A percentile compares a stretch with the other conserved stretches of the same genome.
These are phyloP conservation scores for Corylus avellana DNA, from an alignment of 306 rosid species.

Conservation along the genomic window DNA sequence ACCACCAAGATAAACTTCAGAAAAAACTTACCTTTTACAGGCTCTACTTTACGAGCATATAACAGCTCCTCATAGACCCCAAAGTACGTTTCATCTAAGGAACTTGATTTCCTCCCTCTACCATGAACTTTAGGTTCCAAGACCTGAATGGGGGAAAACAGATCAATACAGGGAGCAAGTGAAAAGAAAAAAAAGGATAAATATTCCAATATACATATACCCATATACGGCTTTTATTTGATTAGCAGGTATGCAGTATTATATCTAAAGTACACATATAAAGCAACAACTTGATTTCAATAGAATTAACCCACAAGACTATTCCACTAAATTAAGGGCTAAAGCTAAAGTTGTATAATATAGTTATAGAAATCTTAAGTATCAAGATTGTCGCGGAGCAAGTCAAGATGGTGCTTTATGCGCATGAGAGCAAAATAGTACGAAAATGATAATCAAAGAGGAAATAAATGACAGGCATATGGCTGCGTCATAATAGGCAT, in stretches of 20 bases:
- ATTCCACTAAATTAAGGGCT: background rate
- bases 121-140: slow-evolving; percentile 94
- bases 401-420: background rate
- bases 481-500: background rate
- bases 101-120: slow-evolving; percentile 77
- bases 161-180: slow-evolving; percentile 2
- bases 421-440: background rate
- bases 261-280: background rate
- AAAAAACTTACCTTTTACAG: slow-evolving; percentile 72
- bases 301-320: background rate
- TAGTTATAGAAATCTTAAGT: background rate
- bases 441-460: background rate
- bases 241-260: background rate
- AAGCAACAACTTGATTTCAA: background rate
- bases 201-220: background rate
- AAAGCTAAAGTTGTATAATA: background rate
- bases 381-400: background rate
- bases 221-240: background rate
- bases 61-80: slow-evolving; percentile 79
- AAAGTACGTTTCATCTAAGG: slow-evolving; percentile 70
- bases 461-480: background rate
- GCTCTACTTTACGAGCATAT: slow-evolving; percentile 86
- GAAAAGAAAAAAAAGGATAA: background rate
- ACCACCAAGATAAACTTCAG: slow-evolving; percentile 7
- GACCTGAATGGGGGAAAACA: slow-evolving; percentile 48